phyloP scores from a whole-genome alignment of 306 rosid species.

The Castanea crenata region DNA sequence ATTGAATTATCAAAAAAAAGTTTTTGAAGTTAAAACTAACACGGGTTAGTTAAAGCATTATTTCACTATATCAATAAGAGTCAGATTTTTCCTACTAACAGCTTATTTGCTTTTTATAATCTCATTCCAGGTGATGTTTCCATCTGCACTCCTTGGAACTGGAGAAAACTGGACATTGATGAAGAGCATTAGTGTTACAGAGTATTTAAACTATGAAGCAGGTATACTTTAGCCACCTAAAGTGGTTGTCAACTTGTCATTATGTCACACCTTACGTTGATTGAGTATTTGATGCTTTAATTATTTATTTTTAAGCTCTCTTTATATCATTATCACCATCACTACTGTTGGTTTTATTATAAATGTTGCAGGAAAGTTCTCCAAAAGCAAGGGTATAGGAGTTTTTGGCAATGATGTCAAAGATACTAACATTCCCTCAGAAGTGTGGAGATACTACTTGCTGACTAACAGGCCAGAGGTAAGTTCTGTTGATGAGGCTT shows the following conservation, averaged over 20 bases:
- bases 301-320: slow-evolving; percentile 4
- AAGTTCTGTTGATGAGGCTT: slow-evolving; percentile 17
- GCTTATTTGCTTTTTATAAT: slow-evolving; percentile 9
- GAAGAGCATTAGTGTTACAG: slow-evolving; percentile 98
- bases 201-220: slow-evolving; percentile 91
- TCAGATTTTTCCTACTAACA: slow-evolving; percentile 8
- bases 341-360: background rate
- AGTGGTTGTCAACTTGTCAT: slow-evolving; percentile 7
- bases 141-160: slow-evolving; percentile 89
- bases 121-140: slow-evolving; percentile 85
- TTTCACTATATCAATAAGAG: background rate
- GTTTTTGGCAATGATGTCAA: slow-evolving; percentile 96
- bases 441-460: slow-evolving; percentile 98
- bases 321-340: slow-evolving; percentile 5
- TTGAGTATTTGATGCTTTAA: background rate
- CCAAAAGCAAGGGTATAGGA: slow-evolving; percentile 92
- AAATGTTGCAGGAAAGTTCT: slow-evolving; percentile 72
- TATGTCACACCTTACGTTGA: background rate
- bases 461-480: slow-evolving; percentile 97
- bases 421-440: slow-evolving; percentile 88
- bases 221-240: slow-evolving; percentile 38
- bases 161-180: slow-evolving; percentile 89
- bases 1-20: too few species aligned
- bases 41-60: background rate
- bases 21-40: background rate